These are phyloP conservation scores for Alternaria gansuensis DNA, from an alignment of 2,329 filamentous ascomycete species.

Conservation along the genomic window DNA sequence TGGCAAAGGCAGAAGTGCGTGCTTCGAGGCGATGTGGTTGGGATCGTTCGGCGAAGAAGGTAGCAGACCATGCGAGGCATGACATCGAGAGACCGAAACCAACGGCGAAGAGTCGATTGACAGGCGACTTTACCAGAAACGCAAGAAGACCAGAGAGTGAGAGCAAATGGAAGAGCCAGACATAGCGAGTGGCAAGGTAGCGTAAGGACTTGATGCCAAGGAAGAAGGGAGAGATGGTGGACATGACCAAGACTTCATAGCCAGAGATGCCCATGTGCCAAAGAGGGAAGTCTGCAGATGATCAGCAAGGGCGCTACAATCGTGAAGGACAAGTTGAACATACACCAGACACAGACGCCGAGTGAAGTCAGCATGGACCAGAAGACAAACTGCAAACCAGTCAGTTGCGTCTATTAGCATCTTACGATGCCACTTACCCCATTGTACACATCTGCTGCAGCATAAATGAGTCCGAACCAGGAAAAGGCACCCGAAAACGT, in stretches of 20 bases:
- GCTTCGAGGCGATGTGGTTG: constrained; percentile 81
- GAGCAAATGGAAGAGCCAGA: constrained; percentile 75
- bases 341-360: constrained; percentile 92
- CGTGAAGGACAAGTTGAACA: constrained; percentile 52
- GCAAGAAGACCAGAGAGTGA: constrained; percentile 81
- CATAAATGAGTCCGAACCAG: constrained; percentile 78
- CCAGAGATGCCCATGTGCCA: constrained; percentile 99
- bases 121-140: constrained; percentile 77
- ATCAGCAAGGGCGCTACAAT: constrained; percentile 25
- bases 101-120: constrained; percentile 79
- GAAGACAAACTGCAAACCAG: constrained; percentile 77
- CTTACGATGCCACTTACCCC: constrained; percentile 69
- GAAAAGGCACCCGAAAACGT: constrained; percentile 77
- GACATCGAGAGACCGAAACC: constrained; percentile 82
- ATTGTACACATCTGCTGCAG: constrained; percentile 87
- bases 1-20: constrained; percentile 79
- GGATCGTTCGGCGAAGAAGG: constrained; percentile 78
- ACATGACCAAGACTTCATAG: constrained; percentile 89
- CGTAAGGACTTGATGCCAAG: constrained; percentile 76
- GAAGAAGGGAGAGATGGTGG: constrained; percentile 80
- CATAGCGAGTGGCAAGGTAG: constrained; percentile 71
- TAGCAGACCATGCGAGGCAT: constrained; percentile 84
- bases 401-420: constrained; percentile 12
- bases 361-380: constrained; percentile 94
- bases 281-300: constrained; percentile 79